Evolutionary conservation across 495 filamentous ascomycete species (phyloP).

Genomic region (Lepidopterella palustris): DNA sequence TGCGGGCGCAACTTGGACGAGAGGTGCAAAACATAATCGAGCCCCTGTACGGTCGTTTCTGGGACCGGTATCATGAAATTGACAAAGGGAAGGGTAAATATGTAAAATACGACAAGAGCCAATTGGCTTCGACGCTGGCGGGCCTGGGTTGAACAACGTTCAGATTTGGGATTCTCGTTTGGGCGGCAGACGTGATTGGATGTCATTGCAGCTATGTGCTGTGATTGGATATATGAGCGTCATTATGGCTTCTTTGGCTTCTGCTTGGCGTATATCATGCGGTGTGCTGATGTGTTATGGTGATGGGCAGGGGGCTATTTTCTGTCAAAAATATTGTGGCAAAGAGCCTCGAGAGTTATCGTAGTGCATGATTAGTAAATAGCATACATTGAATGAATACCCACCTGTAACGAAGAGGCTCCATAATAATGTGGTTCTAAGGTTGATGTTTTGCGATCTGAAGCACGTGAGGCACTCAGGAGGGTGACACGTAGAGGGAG

Average conservation of each 20-base stretch:
- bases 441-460: too few species aligned
- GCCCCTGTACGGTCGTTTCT: conserved; percentile 90
- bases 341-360: too few species aligned
- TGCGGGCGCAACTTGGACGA: conserved; percentile 64
- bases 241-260: background rate
- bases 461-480: background rate
- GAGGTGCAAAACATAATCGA: conserved; percentile 87
- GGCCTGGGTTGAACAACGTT: conserved; percentile 22
- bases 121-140: conserved; percentile 33
- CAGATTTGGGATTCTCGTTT: background rate
- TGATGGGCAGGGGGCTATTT: too few species aligned
- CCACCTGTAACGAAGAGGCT: too few species aligned
- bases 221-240: background rate
- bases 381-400: too few species aligned
- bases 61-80: conserved; percentile 94
- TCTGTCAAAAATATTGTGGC: too few species aligned
- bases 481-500: conserved; percentile 4
- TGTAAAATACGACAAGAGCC: conserved; percentile 85
- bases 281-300: background rate
- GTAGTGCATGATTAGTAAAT: too few species aligned
- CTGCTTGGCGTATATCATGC: conserved; percentile 1
- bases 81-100: conserved; percentile 97
- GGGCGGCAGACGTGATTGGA: conserved; percentile 14
- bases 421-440: too few species aligned
- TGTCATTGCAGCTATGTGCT: background rate